Conservation (phyloP, 306 rosid genomes). For the Nissolia schottii region DNA sequence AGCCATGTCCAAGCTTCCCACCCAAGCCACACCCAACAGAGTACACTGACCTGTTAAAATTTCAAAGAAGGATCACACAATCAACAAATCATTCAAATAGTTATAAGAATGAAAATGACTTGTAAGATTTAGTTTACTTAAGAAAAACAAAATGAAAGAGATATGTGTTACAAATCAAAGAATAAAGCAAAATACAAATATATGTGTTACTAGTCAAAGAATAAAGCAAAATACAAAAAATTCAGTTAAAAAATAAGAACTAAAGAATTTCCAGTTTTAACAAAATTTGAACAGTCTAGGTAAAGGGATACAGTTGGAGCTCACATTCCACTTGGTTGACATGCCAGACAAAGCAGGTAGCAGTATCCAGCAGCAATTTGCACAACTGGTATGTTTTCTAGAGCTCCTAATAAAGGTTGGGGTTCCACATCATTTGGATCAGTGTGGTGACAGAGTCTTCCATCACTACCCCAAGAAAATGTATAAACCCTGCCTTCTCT, state of each 20-base stretch:
- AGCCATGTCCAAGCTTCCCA: conserved; percentile 85
- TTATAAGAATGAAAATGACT: neutral
- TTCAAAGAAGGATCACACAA: neutral
- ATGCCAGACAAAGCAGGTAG: conserved; percentile 84
- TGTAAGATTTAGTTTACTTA: neutral
- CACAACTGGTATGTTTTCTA: conserved; percentile 69
- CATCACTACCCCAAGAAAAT: conserved; percentile 73
- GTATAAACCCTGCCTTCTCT: conserved; percentile 83
- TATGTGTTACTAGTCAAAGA: too few relatives aligned
- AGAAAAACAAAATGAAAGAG: neutral
- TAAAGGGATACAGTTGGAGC: conserved; percentile 17
- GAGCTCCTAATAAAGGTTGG: conserved; percentile 66
- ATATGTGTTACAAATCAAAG: neutral
- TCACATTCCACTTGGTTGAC: conserved; percentile 78
- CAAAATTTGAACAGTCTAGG: neutral
- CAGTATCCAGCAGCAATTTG: conserved; percentile 91
- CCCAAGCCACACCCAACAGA: conserved; percentile 94
- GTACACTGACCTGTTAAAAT: conserved; percentile 66
- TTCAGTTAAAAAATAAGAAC: neutral
- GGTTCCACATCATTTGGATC: conserved; percentile 67
- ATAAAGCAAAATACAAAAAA: neutral
- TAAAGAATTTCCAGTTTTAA: neutral
- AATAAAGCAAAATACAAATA: neutral
- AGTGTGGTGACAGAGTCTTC: conserved; percentile 70
- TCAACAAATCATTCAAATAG: neutral